Conservation (phyloP, 2,329 filamentous ascomycete species). For the Colletotrichum australisinense region DNA sequence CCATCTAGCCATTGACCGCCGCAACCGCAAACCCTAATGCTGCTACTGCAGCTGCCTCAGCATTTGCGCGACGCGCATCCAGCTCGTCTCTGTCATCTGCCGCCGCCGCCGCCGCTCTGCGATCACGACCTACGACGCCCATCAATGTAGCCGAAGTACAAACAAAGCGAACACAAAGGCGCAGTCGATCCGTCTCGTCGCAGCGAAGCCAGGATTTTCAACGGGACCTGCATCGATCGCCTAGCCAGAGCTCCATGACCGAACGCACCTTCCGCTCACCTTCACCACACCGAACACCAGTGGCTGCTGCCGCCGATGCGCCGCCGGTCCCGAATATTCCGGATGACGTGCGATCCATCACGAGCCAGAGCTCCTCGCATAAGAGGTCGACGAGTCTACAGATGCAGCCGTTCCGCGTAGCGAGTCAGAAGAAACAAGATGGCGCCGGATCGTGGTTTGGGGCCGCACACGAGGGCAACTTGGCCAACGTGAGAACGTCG, state of each 20-base stretch:
- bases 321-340: constrained; percentile 85
- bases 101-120: constrained; percentile 87
- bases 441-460: constrained; percentile 62
- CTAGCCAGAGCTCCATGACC: constrained; percentile 85
- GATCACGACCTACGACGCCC: constrained; percentile 80
- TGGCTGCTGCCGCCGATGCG: constrained; percentile 54
- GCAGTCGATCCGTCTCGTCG: constrained; percentile 79
- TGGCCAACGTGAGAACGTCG: constrained; percentile 56
- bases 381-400: constrained; percentile 55
- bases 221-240: constrained; percentile 69
- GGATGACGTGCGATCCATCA: constrained; percentile 50
- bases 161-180: constrained; percentile 85
- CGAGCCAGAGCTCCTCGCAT: constrained; percentile 40
- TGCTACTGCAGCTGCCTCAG: constrained; percentile 82
- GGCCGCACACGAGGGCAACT: constrained; percentile 54
- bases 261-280: constrained; percentile 88
- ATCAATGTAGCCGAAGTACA: constrained; percentile 85
- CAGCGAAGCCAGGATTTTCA: constrained; percentile 60
- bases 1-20: constrained; percentile 68
- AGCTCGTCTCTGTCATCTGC: constrained; percentile 80
- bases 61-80: constrained; percentile 78
- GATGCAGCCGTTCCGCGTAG: constrained; percentile 62
- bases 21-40: constrained; percentile 78
- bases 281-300: constrained; percentile 54
- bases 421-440: constrained; percentile 62